Evolutionary conservation across 139 green algal genomes (phyloP).

Genomic region (Tetradesmus obliquus): DNA sequence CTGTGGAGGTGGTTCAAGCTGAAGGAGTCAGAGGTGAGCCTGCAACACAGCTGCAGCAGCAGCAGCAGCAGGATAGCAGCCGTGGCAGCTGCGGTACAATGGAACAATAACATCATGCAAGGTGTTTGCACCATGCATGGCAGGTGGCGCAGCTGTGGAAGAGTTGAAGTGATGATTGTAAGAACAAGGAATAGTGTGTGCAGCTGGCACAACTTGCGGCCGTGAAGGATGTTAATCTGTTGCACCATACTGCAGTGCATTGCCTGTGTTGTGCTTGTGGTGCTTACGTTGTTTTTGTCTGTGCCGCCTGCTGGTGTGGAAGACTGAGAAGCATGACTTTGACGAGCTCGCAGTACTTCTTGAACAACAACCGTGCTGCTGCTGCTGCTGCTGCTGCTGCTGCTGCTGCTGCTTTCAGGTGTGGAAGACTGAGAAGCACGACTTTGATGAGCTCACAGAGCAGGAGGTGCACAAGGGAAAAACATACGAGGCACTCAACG

Average conservation of each 20-base stretch:
- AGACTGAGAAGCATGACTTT: neutral
- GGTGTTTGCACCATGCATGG: neutral
- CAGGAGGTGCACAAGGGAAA: constrained; percentile 1
- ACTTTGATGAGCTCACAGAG: constrained; percentile 27
- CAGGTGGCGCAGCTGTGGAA: too few relatives aligned
- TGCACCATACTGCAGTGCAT: too few relatives aligned
- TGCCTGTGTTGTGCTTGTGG: too few relatives aligned
- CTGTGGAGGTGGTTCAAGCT: constrained; percentile 43
- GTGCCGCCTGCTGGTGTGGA: too few relatives aligned
- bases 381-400: constrained; percentile 5
- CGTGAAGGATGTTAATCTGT: too few relatives aligned
- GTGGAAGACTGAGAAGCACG: constrained; percentile 51
- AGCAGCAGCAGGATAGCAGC: neutral
- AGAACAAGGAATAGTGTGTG: too few relatives aligned
- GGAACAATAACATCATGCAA: too few relatives aligned
- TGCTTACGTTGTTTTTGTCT: constrained; percentile 5
- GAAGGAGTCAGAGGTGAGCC: constrained; percentile 46
- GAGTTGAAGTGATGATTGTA: too few relatives aligned
- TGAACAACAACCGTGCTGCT: neutral
- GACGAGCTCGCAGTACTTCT: neutral
- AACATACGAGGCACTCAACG: neutral
- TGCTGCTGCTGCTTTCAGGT: constrained; percentile 27
- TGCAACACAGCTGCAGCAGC: neutral
- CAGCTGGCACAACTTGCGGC: too few relatives aligned
- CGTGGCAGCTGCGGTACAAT: too few relatives aligned